Evolutionary conservation across 768 basidiomycete genomes (phyloP), one percentile per base, ranked within the genome.

Genomic region (Calocybe indica): DNA sequence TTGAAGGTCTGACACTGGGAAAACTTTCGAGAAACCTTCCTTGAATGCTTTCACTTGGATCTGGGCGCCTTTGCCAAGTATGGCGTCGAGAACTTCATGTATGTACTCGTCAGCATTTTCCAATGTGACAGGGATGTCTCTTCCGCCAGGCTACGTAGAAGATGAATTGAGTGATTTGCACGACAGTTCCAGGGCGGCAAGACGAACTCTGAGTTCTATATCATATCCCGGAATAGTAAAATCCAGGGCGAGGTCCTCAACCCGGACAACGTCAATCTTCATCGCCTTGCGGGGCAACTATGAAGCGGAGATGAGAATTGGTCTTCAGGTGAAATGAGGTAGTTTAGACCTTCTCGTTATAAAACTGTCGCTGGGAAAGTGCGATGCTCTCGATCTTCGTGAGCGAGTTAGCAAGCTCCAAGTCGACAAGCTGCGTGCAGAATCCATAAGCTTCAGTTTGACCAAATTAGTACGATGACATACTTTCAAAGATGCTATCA

Each of bases 191-290:
- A 22, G 5, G 12, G 11, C 33, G 10, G 42, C 34, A n/a, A 9
- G 10, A 64, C 81, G 48, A 61, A 91, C 92, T 62, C 81, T 80
- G 29, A 98, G 76, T 63, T 96, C 92, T 48, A 98, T 88, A 59
- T 93, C 84, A 60, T 95, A 93, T 10, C 96, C 96, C 7, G 96
- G 96, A 12, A 98, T 75, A 6, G 95, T 97, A 65, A 98, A 99
- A 68, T 99, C 96, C 13, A 99, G 78, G 0, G 88, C 82, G 32
- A 99, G 79, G 59, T 98, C 94, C 52, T 90, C 87, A 12, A 98
- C 71, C 14, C 74, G 81, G 34, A 87, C 71, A 49, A 80, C 66
- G 61, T 84, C 79, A 62, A 81, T 72, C 52, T 75, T 59, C 39
- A 75, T 72, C 41, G 81, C 67, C 56, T 84, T 83, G 50, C 75